Evolutionary conservation across 805 yeast species (phyloP), one percentile per base, ranked within the genome.

Genomic region (Cyberlindnera mrakii): DNA sequence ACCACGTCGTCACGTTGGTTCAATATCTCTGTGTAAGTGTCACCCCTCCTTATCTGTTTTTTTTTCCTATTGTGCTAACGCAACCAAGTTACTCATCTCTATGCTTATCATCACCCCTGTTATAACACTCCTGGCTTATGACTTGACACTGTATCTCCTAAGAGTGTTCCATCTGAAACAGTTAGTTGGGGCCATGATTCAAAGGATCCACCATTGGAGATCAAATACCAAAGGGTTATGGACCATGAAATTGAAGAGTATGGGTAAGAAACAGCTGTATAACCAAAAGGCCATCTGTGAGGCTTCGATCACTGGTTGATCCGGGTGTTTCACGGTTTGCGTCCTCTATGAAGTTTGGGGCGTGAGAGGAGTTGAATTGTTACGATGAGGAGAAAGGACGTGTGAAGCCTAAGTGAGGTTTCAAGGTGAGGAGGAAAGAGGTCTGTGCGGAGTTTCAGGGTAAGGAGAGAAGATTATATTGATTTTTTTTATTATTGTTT

Each of bases 221-320:
- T 30, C 40, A n/a, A 20, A 15, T 14, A 25, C 38, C 14, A 15
- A 35, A 30, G 35, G 40, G 7, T 18, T 18, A 11, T 30, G 46
- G 30, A 39, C 39, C 2, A 31, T 39, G 20, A 41, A 19, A 30
- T 30, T 43, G 25, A 43, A 41, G 37, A 30, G 33, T 8, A 15
- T 45, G 3, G 46, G 45, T 5, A 45, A 48, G 42, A 34, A 35
- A 10, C 47, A 42, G 33, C 4, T 44, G 13, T 48, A 45, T 27
- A 40, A 37, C 35, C 45, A 46, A 29, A 50, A 51, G 32, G 54
- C 50, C 15, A 46, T 50, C 4, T 53, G 48, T 31, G 55, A 51
- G 35, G 31, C 17, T 17, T n/a, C 32, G 11, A 25, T 3, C 19
- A 30, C 32, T 6, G 27, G 27, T 4, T 23, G 27, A 23, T 23